Base-by-base conservation (phyloP, 441 rosid species). In the California macrophylla region DNA sequence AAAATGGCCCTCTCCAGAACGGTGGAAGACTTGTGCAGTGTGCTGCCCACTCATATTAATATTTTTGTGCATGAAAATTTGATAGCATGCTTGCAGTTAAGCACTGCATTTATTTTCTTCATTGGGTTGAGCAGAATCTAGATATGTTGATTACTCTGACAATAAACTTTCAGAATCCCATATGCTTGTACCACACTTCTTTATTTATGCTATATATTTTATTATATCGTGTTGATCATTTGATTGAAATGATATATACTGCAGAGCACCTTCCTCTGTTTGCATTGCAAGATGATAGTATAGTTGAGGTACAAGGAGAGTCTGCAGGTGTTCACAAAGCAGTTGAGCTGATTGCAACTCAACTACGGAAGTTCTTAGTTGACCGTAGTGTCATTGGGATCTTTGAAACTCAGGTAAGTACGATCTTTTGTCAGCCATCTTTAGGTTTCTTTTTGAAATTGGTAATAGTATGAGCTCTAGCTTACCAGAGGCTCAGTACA, bases 251-350 rank as follows among this genome's bases (percentile, higher is more conserved):
- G 0, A 64, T 45, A 68, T 65, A 32, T 70, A 42, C 29, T 65
- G 74, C 82, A 79, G 78, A 79, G 67, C 69, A 76, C 30, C 66
- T 80, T 25, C 80, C 80, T 2, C 34, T 62, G 61, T 76, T 80
- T 74, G 80, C 83, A 1, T 72, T 80, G 29, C 78, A 71, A 69
- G 78, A 74, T 61, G 80, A 80, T 74, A 77, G 78, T 38, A 74
- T 74, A 69, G 78, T 80, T 32, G 74, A 74, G 72, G 72, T 80
- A 34, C 67, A 66, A 30, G 83, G 83, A 42, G 80, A 76, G 30
- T 58, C 80, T 29, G 60, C 75, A 16, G 71, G 70, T 64, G 78
- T 80, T 30, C 78, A 77, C 71, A 76, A 72, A 61, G 83, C 74
- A 54, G 74, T 80, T 47, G 83, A 80, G 65, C 72, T 77, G n/a